phyloP scores from a whole-genome alignment of 164 flowering plant genomes.

The Magnolia sinica region DNA sequence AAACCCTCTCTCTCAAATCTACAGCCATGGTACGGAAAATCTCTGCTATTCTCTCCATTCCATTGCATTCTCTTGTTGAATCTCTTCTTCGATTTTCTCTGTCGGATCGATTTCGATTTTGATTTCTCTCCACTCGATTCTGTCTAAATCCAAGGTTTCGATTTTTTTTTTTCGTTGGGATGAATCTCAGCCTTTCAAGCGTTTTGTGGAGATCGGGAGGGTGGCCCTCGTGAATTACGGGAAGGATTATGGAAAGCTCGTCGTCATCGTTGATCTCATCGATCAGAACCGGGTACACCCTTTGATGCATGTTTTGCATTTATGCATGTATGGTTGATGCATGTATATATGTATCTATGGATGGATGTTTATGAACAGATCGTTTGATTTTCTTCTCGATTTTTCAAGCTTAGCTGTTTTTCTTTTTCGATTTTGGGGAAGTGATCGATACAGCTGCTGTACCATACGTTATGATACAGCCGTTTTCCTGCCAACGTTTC shows the following conservation, averaged over 20 bases:
- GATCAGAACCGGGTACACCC: conserved; percentile 18
- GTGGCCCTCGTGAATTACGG: conserved; percentile 22
- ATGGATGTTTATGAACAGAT: not conserved
- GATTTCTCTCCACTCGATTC: not conserved
- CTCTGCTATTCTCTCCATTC: not conserved
- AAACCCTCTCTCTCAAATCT: not conserved
- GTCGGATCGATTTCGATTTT: not conserved
- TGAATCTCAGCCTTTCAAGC: conserved; percentile 21
- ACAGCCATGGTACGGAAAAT: conserved; percentile 2
- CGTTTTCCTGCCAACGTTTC: too few relatives aligned
- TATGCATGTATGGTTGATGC: too few relatives aligned
- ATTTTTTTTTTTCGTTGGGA: not conserved
- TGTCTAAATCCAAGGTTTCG: not conserved
- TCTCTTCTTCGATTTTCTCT: not conserved
- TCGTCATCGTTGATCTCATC: conserved; percentile 22
- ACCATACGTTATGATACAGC: too few relatives aligned
- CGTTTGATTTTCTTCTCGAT: not conserved
- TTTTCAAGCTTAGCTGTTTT: not conserved
- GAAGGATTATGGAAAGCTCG: conserved; percentile 21
- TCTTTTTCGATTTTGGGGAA: not conserved
- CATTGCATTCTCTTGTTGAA: not conserved
- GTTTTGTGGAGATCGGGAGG: conserved; percentile 24
- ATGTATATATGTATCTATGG: not conserved
- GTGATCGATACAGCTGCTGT: too few relatives aligned
- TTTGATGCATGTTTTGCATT: not conserved